A percentile compares a stretch with the other conserved stretches of the same genome.
phyloP scores from a whole-genome alignment of 768 basidiomycete species.

The Tulasnella calospora region DNA sequence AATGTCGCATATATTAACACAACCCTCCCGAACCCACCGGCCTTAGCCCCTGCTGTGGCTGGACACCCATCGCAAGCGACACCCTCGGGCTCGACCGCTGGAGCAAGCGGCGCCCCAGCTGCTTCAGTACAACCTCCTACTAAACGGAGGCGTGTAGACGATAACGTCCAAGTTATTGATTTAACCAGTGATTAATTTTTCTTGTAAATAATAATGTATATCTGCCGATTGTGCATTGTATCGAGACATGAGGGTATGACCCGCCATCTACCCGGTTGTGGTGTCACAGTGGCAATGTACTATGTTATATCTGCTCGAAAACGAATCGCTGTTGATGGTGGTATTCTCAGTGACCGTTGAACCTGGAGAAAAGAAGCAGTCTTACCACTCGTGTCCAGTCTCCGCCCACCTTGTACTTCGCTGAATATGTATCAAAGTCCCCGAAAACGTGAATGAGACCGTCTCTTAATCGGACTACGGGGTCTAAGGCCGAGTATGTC shows the following conservation, averaged over 20 bases:
- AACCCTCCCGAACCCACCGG: background rate
- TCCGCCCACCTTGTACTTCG: background rate
- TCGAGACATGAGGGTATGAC: background rate
- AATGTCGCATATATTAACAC: background rate
- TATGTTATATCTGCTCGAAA: background rate
- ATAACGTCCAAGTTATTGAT: background rate
- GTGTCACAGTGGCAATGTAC: too few species aligned
- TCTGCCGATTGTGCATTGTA: background rate
- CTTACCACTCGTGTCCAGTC: background rate
- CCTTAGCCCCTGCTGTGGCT: background rate
- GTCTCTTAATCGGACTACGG: background rate
- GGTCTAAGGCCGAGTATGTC: background rate
- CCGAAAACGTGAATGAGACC: background rate
- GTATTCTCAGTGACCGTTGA: background rate
- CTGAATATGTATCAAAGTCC: background rate
- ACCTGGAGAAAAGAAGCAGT: background rate
- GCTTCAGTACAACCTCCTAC: background rate
- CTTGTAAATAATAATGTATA: background rate
- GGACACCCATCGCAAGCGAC: background rate
- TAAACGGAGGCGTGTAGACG: background rate
- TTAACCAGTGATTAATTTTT: background rate
- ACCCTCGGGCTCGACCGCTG: background rate
- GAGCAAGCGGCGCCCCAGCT: background rate
- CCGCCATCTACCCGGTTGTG: too few species aligned
- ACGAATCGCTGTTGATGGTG: background rate